Evolutionary conservation across 2,329 filamentous ascomycete species (phyloP), one percentile per base, ranked within the genome.

Genomic region (Ceratocystiopsis sp.): DNA sequence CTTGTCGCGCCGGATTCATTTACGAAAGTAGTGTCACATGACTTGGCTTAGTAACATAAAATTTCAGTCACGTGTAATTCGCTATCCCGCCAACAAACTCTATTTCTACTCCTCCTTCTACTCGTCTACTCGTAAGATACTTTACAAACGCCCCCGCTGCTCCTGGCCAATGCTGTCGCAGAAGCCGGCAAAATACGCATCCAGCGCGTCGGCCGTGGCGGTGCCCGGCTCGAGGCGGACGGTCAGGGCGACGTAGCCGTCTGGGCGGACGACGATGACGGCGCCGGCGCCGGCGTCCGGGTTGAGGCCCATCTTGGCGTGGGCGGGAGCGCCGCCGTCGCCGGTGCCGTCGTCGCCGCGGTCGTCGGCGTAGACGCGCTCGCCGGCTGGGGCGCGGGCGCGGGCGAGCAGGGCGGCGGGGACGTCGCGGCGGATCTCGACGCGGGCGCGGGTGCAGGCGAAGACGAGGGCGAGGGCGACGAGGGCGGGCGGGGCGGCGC

Each of bases 311-410:
- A 93, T 80, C 69, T 93, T 94, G 37, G 79, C 78, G 59, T 95
- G 87, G 6, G 84, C 84, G 3, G 83, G 69, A 6, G 80, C 84
- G 51, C 68, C 69, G 1, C 82, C 79, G 17, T 79, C 66, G 0
- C 80, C 77, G 1, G 84, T 78, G 8, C 74, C 68, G 37, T 71
- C 66, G 56, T 91, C 83, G 64, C 74, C 78, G 40, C 81, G 68
- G 59, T 94, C 85, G 53, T 94, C 87, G 1, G 85, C 82, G 54
- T 93, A 94, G 34, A 94, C 68, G 53, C 91, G 81, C 53, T 86
- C 79, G 40, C n/a, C n/a, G n/a, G n/a, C n/a, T n/a, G n/a, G n/a
- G n/a, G n/a, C n/a, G n/a, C 77, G 69, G 59, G 94, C 94, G 43
- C 83, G 70, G 6, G 73, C 75, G 45, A 95, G 67, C 2, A 82